phyloP scores from a whole-genome alignment of 2,329 filamentous ascomycete species.

The Xylariaceae sp. region DNA sequence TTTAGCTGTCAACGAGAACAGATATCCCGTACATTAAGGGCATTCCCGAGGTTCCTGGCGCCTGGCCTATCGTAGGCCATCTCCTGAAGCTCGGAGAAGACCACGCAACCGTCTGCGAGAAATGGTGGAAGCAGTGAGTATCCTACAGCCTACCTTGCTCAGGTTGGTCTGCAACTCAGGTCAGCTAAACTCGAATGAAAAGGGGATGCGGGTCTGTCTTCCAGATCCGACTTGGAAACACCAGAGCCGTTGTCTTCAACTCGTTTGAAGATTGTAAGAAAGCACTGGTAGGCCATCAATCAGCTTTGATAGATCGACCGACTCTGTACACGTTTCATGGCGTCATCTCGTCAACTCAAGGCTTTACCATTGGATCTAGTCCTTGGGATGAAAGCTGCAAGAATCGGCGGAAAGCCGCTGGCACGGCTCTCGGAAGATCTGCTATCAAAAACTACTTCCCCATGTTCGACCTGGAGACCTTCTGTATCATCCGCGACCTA shows the following conservation, averaged over 20 bases:
- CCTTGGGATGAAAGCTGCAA: slow-evolving; percentile 51
- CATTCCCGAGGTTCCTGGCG: slow-evolving; percentile 36
- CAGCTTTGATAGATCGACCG: slow-evolving; percentile 45
- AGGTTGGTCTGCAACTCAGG: background rate
- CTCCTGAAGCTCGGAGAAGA: slow-evolving; percentile 47
- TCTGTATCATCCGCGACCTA: slow-evolving; percentile 45
- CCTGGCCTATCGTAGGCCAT: slow-evolving; percentile 45
- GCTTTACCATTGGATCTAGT: slow-evolving; percentile 50
- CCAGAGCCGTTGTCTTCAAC: slow-evolving; percentile 47
- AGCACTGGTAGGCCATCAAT: slow-evolving; percentile 45
- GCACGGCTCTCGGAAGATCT: slow-evolving; percentile 40
- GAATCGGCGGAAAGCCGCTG: slow-evolving; percentile 48
- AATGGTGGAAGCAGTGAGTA: slow-evolving; percentile 42
- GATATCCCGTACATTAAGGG: slow-evolving; percentile 1
- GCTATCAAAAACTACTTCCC: slow-evolving; percentile 43
- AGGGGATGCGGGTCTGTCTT: slow-evolving; percentile 37
- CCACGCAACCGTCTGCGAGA: slow-evolving; percentile 47
- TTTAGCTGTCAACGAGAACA: background rate
- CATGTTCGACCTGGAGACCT: slow-evolving; percentile 51
- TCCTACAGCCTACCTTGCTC: background rate
- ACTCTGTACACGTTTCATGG: slow-evolving; percentile 51
- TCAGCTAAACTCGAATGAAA: background rate
- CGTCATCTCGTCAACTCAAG: slow-evolving; percentile 46
- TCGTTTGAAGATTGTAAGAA: slow-evolving; percentile 48
- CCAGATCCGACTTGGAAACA: slow-evolving; percentile 51